Conservation (phyloP, 1,139 yeast genomes). For the Hyphopichia khmerensis region DNA sequence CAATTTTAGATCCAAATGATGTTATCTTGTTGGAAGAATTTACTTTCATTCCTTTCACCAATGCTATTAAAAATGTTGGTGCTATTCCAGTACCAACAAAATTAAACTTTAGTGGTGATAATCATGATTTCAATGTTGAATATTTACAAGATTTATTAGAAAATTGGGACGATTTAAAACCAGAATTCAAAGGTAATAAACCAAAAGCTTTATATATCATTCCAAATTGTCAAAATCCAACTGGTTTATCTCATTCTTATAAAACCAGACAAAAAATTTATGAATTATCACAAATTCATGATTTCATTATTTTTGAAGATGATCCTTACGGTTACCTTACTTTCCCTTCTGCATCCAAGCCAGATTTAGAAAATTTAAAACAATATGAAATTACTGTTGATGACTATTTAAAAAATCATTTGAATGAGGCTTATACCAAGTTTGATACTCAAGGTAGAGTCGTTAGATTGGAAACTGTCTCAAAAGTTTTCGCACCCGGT, state of each 20-base stretch:
- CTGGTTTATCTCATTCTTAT: constrained; percentile 38
- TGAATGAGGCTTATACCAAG: constrained; percentile 43
- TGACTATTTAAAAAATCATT: constrained; percentile 31
- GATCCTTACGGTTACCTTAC: constrained; percentile 46
- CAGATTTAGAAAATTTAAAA: constrained; percentile 17
- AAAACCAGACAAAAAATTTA: constrained; percentile 36
- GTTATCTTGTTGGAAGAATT: constrained; percentile 63
- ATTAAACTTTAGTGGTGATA: constrained; percentile 32
- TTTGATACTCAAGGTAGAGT: constrained; percentile 43
- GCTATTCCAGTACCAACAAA: constrained; percentile 53
- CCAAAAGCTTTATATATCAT: constrained; percentile 46
- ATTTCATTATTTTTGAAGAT: constrained; percentile 43
- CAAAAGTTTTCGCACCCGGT: constrained; percentile 46
- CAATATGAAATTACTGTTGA: constrained; percentile 26
- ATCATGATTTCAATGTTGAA: constrained; percentile 47
- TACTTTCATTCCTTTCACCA: constrained; percentile 57
- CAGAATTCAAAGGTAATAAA: constrained; percentile 19
- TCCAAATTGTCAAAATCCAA: constrained; percentile 46
- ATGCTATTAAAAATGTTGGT: constrained; percentile 42
- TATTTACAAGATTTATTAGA: constrained; percentile 34
- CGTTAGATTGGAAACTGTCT: constrained; percentile 40
- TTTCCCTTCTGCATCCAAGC: constrained; percentile 31
- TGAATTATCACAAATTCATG: constrained; percentile 38
- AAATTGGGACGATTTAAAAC: constrained; percentile 36
- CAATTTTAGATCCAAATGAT: constrained; percentile 54